Conservation (phyloP, 306 rosid species). For the Gillenia trifoliata region DNA sequence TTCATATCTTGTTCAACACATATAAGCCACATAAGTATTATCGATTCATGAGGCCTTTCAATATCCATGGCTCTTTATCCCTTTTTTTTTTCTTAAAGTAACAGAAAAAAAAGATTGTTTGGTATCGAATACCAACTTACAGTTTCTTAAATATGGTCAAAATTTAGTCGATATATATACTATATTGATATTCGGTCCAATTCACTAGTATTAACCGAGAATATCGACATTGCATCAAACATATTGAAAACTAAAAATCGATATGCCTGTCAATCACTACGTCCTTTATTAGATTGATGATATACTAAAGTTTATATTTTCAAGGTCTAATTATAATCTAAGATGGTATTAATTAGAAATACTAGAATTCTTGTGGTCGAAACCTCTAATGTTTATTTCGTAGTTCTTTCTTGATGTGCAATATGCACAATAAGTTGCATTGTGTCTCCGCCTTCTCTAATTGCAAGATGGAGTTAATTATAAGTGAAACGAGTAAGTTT, state of each 20-base stretch:
- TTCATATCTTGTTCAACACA: slow-evolving; percentile 14
- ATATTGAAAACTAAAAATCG: neutral
- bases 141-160: neutral
- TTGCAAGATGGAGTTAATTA: neutral
- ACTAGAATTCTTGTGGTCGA: neutral
- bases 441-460: neutral
- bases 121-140: neutral
- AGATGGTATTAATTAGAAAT: neutral
- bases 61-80: neutral
- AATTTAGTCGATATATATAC: neutral
- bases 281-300: neutral
- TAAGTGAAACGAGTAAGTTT: neutral
- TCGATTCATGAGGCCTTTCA: slow-evolving; percentile 1
- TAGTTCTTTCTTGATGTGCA: neutral
- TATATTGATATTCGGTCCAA: no score
- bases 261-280: neutral
- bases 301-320: neutral
- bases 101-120: neutral
- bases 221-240: neutral
- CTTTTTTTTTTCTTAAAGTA: no score
- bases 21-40: slow-evolving; percentile 23
- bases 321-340: neutral
- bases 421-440: neutral
- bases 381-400: neutral
- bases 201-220: no score